Percentiles rank a stretch among this genome's conserved stretches.
These are phyloP conservation scores for Neolentinus lepideus DNA, from an alignment of 1,284 basidiomycete genomes.

Conservation along the genomic window DNA sequence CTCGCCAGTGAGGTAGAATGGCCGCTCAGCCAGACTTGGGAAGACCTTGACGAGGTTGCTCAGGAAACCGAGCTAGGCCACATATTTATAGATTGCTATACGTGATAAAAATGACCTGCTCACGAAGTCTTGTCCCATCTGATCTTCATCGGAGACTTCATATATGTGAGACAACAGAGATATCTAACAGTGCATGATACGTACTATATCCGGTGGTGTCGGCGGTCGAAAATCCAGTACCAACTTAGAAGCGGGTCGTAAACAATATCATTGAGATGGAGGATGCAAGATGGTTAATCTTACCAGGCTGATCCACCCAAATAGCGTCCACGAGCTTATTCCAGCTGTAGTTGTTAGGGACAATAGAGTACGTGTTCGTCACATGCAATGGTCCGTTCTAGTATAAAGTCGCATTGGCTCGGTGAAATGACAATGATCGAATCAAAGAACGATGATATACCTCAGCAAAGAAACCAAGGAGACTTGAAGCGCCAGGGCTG, in stretches of 20 bases:
- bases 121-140: constrained; percentile 66
- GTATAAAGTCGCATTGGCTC: background rate
- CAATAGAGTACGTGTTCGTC: constrained; percentile 37
- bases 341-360: constrained; percentile 50
- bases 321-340: constrained; percentile 55
- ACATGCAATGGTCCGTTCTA: constrained; percentile 66
- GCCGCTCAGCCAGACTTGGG: constrained; percentile 50
- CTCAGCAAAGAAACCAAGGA: constrained; percentile 58
- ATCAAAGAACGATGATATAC: constrained; percentile 22
- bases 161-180: background rate
- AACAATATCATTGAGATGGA: background rate
- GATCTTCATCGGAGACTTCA: constrained; percentile 56
- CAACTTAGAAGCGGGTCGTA: constrained; percentile 25
- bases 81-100: background rate
- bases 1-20: constrained; percentile 56
- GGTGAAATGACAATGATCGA: constrained; percentile 2
- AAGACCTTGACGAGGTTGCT: constrained; percentile 61
- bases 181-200: constrained; percentile 12
- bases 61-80: constrained; percentile 54
- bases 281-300: background rate
- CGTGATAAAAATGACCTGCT: constrained; percentile 15
- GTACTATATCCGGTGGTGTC: constrained; percentile 51
- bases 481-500: constrained; percentile 65
- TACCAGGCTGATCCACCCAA: constrained; percentile 63
- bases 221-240: constrained; percentile 58